Evolutionary conservation across 2,329 filamentous ascomycete species (phyloP).

Genomic region (Colletotrichum incanum): DNA sequence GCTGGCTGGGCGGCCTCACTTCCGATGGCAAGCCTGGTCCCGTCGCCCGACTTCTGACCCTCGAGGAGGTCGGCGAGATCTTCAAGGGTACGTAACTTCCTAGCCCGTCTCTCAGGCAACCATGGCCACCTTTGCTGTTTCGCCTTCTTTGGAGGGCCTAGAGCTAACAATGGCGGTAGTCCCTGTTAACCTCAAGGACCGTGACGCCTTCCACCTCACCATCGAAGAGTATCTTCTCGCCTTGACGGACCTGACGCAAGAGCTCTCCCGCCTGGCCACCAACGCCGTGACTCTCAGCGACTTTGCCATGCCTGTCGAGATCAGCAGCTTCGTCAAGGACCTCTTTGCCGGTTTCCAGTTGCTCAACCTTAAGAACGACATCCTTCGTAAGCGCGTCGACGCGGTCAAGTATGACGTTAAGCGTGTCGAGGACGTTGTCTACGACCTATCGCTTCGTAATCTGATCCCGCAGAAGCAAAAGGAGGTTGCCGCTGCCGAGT

Average conservation of each 20-base stretch:
- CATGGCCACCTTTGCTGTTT: not conserved
- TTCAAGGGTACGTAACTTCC: slow-evolving; percentile 73
- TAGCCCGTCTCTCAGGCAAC: slow-evolving; percentile 9
- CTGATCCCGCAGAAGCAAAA: slow-evolving; percentile 70
- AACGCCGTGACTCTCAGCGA: slow-evolving; percentile 96
- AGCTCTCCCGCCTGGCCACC: slow-evolving; percentile 90
- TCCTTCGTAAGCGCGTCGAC: slow-evolving; percentile 88
- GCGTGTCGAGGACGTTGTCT: slow-evolving; percentile 98
- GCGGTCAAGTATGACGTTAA: slow-evolving; percentile 98
- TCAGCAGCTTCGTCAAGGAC: slow-evolving; percentile 94
- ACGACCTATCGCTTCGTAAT: slow-evolving; percentile 91
- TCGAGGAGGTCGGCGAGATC: slow-evolving; percentile 87
- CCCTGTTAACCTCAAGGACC: slow-evolving; percentile 90
- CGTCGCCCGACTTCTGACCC: slow-evolving; percentile 81
- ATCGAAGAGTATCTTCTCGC: slow-evolving; percentile 97
- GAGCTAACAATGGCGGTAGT: slow-evolving; percentile 65
- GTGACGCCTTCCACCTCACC: slow-evolving; percentile 93
- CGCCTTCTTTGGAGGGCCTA: not conserved
- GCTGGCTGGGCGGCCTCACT: slow-evolving; percentile 85
- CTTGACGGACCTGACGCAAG: slow-evolving; percentile 89
- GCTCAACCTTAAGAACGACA: slow-evolving; percentile 97
- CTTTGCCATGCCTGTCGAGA: slow-evolving; percentile 86
- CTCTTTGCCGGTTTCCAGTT: slow-evolving; percentile 97
- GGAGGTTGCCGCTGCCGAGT: slow-evolving; percentile 7
- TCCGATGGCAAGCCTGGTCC: slow-evolving; percentile 66